Conservation (phyloP, 345 rosid species). For the Arabidopsis suecica region DNA sequence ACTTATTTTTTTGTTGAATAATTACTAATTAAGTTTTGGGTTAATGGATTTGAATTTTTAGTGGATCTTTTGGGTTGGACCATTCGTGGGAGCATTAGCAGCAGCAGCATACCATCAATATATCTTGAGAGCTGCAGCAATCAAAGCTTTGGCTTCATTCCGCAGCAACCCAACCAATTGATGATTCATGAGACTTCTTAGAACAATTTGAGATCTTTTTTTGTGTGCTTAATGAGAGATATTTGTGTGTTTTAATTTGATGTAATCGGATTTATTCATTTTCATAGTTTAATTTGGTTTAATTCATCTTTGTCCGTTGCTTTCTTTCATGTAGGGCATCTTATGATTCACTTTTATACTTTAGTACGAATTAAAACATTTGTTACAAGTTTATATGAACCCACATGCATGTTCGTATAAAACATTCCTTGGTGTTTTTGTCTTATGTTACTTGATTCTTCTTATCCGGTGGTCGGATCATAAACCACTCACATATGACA, state of each 20-base stretch:
- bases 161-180: slow-evolving; percentile 38
- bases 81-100: slow-evolving; percentile 44
- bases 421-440: background rate
- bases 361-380: background rate
- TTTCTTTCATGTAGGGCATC: background rate
- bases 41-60: slow-evolving; percentile 2
- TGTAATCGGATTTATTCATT: background rate
- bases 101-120: slow-evolving; percentile 49
- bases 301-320: slow-evolving; percentile 1
- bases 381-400: background rate
- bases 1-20: background rate
- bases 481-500: background rate
- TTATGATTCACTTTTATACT: background rate
- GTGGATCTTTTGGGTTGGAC: slow-evolving; percentile 56
- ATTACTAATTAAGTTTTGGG: background rate
- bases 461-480: slow-evolving; percentile 1
- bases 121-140: slow-evolving; percentile 45
- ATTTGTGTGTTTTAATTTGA: background rate
- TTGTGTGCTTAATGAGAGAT: slow-evolving; percentile 1
- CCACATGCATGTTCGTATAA: background rate
- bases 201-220: background rate
- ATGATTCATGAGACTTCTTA: slow-evolving; percentile 21
- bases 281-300: slow-evolving; percentile 6
- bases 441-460: slow-evolving; percentile 2
- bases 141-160: slow-evolving; percentile 52